These are phyloP conservation scores for Phylloporus rhodoxanthus DNA, from an alignment of 768 basidiomycete species.

Conservation along the genomic window DNA sequence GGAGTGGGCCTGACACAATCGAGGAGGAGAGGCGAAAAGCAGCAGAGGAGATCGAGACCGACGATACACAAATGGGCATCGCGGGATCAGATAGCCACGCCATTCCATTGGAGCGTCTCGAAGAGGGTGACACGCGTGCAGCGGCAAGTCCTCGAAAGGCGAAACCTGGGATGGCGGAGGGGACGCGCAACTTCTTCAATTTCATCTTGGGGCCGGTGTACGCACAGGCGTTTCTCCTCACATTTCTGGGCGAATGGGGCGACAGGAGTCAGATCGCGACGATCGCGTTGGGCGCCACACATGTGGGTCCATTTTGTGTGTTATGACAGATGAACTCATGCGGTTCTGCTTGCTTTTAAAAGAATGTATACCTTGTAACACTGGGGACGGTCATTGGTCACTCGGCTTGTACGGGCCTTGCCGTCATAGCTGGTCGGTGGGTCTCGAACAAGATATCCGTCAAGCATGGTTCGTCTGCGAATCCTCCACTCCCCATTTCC, in stretches of 20 bases:
- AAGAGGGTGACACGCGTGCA: conserved; percentile 49
- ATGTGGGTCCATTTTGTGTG: conserved; percentile 48
- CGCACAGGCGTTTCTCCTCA: conserved; percentile 90
- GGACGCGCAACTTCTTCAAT: conserved; percentile 76
- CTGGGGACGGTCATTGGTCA: conserved; percentile 89
- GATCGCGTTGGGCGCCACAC: conserved; percentile 90
- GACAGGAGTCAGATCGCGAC: conserved; percentile 97
- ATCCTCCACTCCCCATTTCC: not conserved
- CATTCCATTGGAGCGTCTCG: conserved; percentile 70
- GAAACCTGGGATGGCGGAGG: conserved; percentile 41
- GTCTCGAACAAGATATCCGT: conserved; percentile 92
- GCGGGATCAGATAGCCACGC: conserved; percentile 30
- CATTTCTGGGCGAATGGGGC: conserved; percentile 99
- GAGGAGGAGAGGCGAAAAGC: conserved; percentile 93
- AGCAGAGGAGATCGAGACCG: conserved; percentile 90
- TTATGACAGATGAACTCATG: conserved; percentile 5
- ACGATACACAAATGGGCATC: conserved; percentile 46
- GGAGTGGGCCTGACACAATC: conserved; percentile 71
- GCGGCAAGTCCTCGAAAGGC: conserved; percentile 13
- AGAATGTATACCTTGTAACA: conserved; percentile 92
- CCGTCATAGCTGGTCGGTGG: conserved; percentile 90
- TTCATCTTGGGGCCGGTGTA: conserved; percentile 87
- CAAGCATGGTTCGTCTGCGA: conserved; percentile 64
- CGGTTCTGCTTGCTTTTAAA: not conserved
- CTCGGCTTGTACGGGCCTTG: conserved; percentile 77